Percentiles rank a stretch among this genome's conserved stretches.
These are phyloP conservation scores for Erigeron canadensis DNA, from an alignment of 129 eudicot species.

Conservation along the genomic window DNA sequence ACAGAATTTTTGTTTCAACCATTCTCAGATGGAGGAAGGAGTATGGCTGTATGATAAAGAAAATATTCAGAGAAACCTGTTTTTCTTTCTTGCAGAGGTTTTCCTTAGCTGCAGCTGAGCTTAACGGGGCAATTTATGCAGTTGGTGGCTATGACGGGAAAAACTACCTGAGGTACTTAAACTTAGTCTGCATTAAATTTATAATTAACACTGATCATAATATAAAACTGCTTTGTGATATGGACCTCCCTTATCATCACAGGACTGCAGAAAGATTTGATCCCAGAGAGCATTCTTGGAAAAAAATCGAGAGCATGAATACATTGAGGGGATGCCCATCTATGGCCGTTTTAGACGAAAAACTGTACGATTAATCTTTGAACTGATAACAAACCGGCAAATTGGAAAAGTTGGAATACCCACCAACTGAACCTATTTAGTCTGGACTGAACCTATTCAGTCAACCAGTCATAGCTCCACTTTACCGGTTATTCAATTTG, in stretches of 20 bases:
- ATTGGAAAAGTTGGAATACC: not conserved
- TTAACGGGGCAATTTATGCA: constrained; percentile 77
- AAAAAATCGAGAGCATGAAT: constrained; percentile 56
- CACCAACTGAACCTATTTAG: not conserved
- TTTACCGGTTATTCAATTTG: not conserved
- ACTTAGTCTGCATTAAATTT: not conserved
- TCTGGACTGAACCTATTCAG: not conserved
- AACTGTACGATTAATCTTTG: constrained; percentile 49
- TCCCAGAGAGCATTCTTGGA: constrained; percentile 90
- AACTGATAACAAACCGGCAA: not conserved
- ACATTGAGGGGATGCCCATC: constrained; percentile 71
- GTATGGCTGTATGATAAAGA: too few relatives aligned
- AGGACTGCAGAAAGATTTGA: constrained; percentile 91
- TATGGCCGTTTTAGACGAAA: constrained; percentile 62
- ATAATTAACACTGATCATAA: not conserved
- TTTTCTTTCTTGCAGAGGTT: constrained; percentile 55
- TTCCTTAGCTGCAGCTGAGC: constrained; percentile 68
- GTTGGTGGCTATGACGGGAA: constrained; percentile 85
- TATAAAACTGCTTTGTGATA: constrained; percentile 8
- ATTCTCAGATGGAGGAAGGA: too few relatives aligned
- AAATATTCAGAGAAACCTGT: not conserved
- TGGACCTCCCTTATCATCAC: constrained; percentile 2
- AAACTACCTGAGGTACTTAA: constrained; percentile 54
- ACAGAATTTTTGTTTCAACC: too few relatives aligned
- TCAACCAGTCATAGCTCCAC: not conserved